phyloP scores from a whole-genome alignment of 2,329 filamentous ascomycete genomes.

The Escovopsis weberi region DNA sequence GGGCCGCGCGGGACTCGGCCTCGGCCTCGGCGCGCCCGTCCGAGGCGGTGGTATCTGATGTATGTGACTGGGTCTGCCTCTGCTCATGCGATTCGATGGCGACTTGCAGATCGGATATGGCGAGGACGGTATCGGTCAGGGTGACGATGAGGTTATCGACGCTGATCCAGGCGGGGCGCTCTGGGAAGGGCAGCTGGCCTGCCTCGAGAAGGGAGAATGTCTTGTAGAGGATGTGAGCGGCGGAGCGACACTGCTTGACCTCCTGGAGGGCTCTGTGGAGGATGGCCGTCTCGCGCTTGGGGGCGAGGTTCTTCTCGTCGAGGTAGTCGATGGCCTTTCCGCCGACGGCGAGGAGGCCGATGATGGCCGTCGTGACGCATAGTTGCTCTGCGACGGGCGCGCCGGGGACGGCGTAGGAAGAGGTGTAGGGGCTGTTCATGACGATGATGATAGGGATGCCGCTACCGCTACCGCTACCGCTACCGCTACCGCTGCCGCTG shows the following conservation, averaged over 20 bases:
- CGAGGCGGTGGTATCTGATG: too few relatives aligned
- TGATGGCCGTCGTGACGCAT: constrained; percentile 22
- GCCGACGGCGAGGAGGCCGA: constrained; percentile 22
- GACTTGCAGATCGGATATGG: constrained; percentile 19
- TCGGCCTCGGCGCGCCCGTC: constrained; percentile 3
- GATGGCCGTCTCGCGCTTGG: constrained; percentile 13
- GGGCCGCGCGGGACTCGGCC: constrained; percentile 3
- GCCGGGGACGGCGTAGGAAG: not conserved
- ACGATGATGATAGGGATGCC: not conserved
- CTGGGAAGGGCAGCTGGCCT: constrained; percentile 19
- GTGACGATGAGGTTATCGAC: constrained; percentile 21
- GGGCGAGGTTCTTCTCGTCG: constrained; percentile 19
- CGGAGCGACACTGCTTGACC: constrained; percentile 23
- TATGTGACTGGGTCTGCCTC: not conserved
- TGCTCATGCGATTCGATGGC: constrained; percentile 11
- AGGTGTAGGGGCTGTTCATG: not conserved
- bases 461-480: not conserved
- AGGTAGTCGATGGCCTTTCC: constrained; percentile 20
- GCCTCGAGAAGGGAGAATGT: constrained; percentile 19
- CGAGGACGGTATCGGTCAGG: constrained; percentile 22
- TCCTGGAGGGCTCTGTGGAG: constrained; percentile 20
- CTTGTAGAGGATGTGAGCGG: constrained; percentile 22
- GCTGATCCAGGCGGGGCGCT: constrained; percentile 21
- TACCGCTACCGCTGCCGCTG: not conserved
- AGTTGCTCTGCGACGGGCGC: constrained; percentile 13